Base-by-base conservation (phyloP, 2,329 filamentous ascomycete genomes). In the Claviceps sp. region DNA sequence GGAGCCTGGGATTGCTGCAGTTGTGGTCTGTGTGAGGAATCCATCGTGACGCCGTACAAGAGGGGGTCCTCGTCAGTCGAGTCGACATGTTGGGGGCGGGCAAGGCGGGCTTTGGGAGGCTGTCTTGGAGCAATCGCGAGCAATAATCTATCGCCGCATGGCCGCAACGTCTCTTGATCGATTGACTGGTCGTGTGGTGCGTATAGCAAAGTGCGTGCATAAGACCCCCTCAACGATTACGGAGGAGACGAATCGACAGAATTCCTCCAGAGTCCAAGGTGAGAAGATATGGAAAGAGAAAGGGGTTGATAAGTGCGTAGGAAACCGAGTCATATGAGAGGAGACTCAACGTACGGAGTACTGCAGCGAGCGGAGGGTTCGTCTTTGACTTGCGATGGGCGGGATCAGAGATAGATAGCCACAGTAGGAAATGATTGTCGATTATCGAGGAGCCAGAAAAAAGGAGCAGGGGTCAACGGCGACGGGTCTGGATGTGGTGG, bases 71-170 rank as follows among this genome's bases (percentile, higher is more conserved):
- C 51, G 46, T 47, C 40, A 38, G 30, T 56, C 50, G 53, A 54
- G 48, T 55, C 48, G 51, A 55, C 56, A 56, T 59, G 52, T 53
- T 56, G 49, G 16, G 43, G 47, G 48, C 40, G 49, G 30, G 51
- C 46, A 50, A 52, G 37, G 51, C 44, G 43, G 53, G 40, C 51
- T 48, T 49, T 26, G 47, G 38, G 41, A 50, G 52, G 49, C 46
- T 47, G 51, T 38, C 48, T 50, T 16, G 34, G 34, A 51, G 50
- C 48, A 42, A 54, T 51, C 47, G 45, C 47, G 47, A 48, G 45
- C 52, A 52, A 51, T 51, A 26, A 42, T 44, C 51, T 57, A 57
- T 52, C 48, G 53, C 43, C 43, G 53, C 56, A 57, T 57, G 49
- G n/a, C 54, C 40, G 48, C 30, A 14, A 36, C 42, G 30, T 37